Conservation (phyloP, 768 basidiomycete genomes). For the Phallus indusiatus region DNA sequence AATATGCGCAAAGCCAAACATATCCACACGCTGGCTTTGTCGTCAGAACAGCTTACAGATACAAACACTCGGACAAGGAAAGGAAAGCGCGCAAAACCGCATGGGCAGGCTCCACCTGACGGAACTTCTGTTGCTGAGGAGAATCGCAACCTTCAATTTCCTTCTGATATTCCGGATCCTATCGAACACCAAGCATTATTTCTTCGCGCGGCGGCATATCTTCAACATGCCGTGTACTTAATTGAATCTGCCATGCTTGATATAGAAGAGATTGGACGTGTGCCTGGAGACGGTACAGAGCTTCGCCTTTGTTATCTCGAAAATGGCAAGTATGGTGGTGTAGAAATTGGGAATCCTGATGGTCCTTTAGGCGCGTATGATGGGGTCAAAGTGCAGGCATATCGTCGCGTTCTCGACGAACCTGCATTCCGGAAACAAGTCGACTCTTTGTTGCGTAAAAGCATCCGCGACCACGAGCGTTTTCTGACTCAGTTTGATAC, state of each 20-base stretch:
- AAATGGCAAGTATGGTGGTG: constrained; percentile 71
- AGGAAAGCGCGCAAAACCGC: constrained; percentile 27
- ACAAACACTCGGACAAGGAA: constrained; percentile 46
- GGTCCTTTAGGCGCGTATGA: constrained; percentile 58
- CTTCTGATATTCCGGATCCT: constrained; percentile 77
- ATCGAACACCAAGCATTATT: constrained; percentile 81
- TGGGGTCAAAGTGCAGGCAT: constrained; percentile 54
- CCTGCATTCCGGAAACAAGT: constrained; percentile 53
- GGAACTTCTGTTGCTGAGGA: constrained; percentile 55
- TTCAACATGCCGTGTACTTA: constrained; percentile 67
- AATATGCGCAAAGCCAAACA: constrained; percentile 55
- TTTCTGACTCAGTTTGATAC: constrained; percentile 80
- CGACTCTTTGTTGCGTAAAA: constrained; percentile 51
- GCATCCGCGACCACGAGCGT: constrained; percentile 75
- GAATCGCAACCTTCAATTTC: constrained; percentile 49
- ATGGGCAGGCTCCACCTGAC: constrained; percentile 59
- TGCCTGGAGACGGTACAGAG: constrained; percentile 59
- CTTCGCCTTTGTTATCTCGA: constrained; percentile 68
- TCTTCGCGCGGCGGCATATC: constrained; percentile 71
- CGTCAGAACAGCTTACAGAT: constrained; percentile 23
- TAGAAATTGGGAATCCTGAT: constrained; percentile 73
- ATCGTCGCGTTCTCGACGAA: constrained; percentile 49
- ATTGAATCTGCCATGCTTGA: constrained; percentile 65
- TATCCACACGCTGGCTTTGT: constrained; percentile 37
- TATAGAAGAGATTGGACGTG: constrained; percentile 60